Base-by-base conservation (phyloP, 1,284 basidiomycete genomes). In the Psilocybe mexicana region DNA sequence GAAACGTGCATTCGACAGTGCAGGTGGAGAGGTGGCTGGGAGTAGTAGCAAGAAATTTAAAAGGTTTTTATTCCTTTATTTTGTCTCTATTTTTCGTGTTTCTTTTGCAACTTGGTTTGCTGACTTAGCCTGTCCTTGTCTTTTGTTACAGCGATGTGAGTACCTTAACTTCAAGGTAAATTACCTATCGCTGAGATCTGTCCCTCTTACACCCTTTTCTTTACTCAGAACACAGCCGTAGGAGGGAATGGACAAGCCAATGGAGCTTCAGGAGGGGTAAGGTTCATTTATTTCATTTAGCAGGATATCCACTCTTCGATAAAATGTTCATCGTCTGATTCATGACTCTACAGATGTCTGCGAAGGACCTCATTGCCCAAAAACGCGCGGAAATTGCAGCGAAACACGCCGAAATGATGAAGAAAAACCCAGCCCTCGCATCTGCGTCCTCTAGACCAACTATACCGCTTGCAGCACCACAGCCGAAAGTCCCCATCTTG, bases 371-470 rank as follows among this genome's bases (percentile, higher is more conserved):
- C 66, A 90, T 92, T 59, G 85, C 86, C 40, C 86, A 88, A 74
- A 92, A 92, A 73, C 82, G 86, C 40, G 93, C 93, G 8, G 92
- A 94, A 73, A 86, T 96, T 57, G 83, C 89, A 23, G 92, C 93
- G 10, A 92, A 92, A 70, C 83, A 93, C 55, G 92, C 92, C 10
- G 85, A 85, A 5, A 88, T 94, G 79, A 57, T 61, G 51, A 61
- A 59, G 57, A 88, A 85, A 70, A 82, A 76, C 46, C 75, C 76
- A 8, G 70, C 78, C 0, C 62, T 77, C 38, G 73, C 72, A 18
- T 44, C 43, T 18, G 63, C 69, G 7, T 46, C 67, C 11, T 59
- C 71, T 5, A 43, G 72, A 18, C 60, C 69, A 26, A 62, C 75
- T 23, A 67, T 74, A 40, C 67, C 45, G 26, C 59, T 75, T 44